phyloP scores from a whole-genome alignment of 192 early-diverging fungal genomes.

The Mortierella hygrophila region DNA sequence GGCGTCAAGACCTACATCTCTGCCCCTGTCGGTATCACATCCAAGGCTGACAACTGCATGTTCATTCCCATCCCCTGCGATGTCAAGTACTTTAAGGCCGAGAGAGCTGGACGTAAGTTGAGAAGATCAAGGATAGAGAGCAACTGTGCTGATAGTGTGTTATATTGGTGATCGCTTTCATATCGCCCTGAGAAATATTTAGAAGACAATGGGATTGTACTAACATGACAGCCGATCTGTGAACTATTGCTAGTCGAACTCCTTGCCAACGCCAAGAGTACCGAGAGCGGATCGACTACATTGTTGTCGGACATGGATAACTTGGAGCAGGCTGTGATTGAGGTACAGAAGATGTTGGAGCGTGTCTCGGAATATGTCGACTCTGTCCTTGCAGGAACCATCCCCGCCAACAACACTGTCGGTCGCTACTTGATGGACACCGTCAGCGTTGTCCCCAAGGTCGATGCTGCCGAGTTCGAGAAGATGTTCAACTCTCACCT shows the following conservation, averaged over 20 bases:
- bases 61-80: constrained; percentile 91
- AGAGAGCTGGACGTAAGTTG: constrained; percentile 83
- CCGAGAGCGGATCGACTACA: constrained; percentile 63
- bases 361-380: constrained; percentile 86
- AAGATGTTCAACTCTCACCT: constrained; percentile 95
- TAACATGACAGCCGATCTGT: background rate
- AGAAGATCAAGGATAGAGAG: background rate
- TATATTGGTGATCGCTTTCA: background rate
- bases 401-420: constrained; percentile 78
- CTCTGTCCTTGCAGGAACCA: constrained; percentile 71
- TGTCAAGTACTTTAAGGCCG: constrained; percentile 92
- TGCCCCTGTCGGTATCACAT: constrained; percentile 79
- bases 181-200: background rate
- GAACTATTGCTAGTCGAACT: constrained; percentile 70
- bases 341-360: constrained; percentile 89
- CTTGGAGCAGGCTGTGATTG: constrained; percentile 81
- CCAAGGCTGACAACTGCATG: constrained; percentile 85
- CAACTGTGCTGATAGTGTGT: background rate
- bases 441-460: constrained; percentile 88
- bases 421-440: constrained; percentile 96
- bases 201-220: background rate
- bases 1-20: constrained; percentile 83
- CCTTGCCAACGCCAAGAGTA: constrained; percentile 71
- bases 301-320: constrained; percentile 93
- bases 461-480: constrained; percentile 88